Evolutionary conservation across 2,329 filamentous ascomycete species (phyloP), one percentile per base, ranked within the genome.

Genomic region (Alternaria burnsii): DNA sequence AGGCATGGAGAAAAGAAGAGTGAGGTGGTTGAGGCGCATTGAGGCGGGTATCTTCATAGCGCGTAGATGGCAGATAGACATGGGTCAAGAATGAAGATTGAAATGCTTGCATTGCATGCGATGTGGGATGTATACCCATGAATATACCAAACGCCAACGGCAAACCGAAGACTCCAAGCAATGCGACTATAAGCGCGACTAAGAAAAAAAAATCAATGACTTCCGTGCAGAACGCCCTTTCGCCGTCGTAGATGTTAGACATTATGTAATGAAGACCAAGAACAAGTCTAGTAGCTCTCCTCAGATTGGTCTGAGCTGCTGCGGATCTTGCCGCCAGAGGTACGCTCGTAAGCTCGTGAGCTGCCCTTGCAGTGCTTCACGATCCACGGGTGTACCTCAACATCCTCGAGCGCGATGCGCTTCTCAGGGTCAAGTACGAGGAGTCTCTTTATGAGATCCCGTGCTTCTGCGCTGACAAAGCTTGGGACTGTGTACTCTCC

Each of bases 351-450:
- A 7, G 75, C 77, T 38, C 78, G 66, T 47, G 76, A 66, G 59
- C 76, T 73, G 40, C 61, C 61, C 43, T 90, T 85, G 78, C 94
- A 98, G 79, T 98, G 92, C 84, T 97, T 98, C 69, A 97, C 78
- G 72, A 99, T 97, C 95, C 95, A 99, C 18, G 95, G 94, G 78
- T 98, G 95, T 53, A 86, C 85, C 78, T 94, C 90, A 38, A 98
- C 91, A 60, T 97, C 90, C 16, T 97, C 93, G 11, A 99, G 87
- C 4, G 93, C 87, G 70, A 99, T 91, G 67, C 95, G 86, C 84
- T 97, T 97, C 74, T 97, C 93, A 0, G 95, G 95, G 75, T 98
- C 93, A 57, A 98, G 86, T 20, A 97, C 93, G 43, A 99, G 87
- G 91, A 78, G 56, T 83, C 86, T 91, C 81, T 96, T 96, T 70